phyloP scores from a whole-genome alignment of 2,329 filamentous ascomycete species.

The Dryadomyces quercus-mongolicae region DNA sequence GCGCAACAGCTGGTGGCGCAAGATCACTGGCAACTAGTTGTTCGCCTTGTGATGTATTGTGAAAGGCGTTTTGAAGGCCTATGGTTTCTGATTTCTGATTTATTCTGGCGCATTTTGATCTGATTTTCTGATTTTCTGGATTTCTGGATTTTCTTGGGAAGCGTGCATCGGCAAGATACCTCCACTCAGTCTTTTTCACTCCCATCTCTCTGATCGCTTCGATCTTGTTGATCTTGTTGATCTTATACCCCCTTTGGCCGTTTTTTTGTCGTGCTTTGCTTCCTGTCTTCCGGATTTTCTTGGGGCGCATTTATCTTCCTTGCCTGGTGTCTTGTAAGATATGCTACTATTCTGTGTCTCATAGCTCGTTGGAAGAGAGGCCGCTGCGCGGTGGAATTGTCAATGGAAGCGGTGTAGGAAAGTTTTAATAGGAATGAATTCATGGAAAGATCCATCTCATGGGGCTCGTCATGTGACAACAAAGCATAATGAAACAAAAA shows the following conservation, averaged over 20 bases:
- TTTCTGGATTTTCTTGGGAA: neutral
- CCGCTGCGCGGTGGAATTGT: too few relatives aligned
- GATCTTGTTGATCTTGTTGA: neutral
- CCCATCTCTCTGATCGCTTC: neutral
- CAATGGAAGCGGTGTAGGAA: neutral
- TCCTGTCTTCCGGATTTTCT: too few relatives aligned
- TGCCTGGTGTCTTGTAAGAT: neutral
- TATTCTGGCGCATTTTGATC: too few relatives aligned
- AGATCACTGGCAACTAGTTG: conserved; percentile 25
- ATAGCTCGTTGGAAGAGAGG: too few relatives aligned
- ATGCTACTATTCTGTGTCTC: too few relatives aligned
- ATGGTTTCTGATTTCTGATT: neutral
- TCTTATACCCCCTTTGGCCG: neutral
- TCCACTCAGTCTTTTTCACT: neutral
- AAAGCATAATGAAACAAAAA: too few relatives aligned
- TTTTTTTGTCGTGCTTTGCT: neutral
- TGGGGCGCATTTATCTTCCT: too few relatives aligned
- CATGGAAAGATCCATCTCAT: too few relatives aligned
- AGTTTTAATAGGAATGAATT: too few relatives aligned
- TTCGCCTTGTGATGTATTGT: neutral
- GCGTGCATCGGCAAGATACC: neutral
- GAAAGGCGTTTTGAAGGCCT: neutral
- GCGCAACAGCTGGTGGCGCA: conserved; percentile 48
- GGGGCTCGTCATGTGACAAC: too few relatives aligned
- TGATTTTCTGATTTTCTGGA: neutral